A percentile compares a stretch with the other conserved stretches of the same genome.
Conservation (phyloP, 2,329 filamentous ascomycete genomes). For the Sclerotinia spermophila region DNA sequence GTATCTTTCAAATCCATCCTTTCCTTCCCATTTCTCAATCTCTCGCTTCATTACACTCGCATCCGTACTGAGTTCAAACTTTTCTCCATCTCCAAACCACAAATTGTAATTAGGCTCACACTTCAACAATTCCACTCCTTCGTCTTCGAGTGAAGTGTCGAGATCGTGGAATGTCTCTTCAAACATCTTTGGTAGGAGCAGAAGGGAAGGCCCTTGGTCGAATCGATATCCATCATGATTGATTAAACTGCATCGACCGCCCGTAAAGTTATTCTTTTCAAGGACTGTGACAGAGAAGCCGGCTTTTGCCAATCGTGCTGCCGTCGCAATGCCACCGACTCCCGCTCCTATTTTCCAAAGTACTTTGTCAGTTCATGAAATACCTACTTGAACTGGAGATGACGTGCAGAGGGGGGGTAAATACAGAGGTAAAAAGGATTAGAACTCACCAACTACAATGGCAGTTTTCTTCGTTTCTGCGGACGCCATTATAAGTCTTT, state of each 20-base stretch:
- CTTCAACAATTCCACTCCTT: conserved; percentile 65
- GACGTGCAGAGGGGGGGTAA: background rate
- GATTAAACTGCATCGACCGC: conserved; percentile 67
- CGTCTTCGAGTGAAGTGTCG: conserved; percentile 59
- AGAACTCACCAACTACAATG: conserved; percentile 49
- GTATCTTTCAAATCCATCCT: conserved; percentile 67
- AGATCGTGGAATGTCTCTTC: conserved; percentile 65
- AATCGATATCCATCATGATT: conserved; percentile 61
- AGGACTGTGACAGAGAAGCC: conserved; percentile 70
- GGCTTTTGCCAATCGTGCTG: conserved; percentile 66
- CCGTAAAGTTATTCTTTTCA: conserved; percentile 73
- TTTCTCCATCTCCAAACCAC: conserved; percentile 66
- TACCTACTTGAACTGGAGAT: background rate
- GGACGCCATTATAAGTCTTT: conserved; percentile 25
- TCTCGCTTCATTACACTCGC: conserved; percentile 66
- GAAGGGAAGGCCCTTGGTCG: conserved; percentile 72
- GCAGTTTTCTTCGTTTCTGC: conserved; percentile 42
- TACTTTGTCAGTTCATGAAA: conserved; percentile 16
- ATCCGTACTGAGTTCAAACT: conserved; percentile 64
- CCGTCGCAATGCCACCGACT: conserved; percentile 66
- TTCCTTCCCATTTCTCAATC: conserved; percentile 70
- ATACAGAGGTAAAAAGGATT: background rate
- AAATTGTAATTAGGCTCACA: conserved; percentile 75
- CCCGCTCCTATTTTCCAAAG: conserved; percentile 54
- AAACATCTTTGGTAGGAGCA: conserved; percentile 69